Conservation (phyloP, 305 asterid species). For the Stenogyne calaminthoides region DNA sequence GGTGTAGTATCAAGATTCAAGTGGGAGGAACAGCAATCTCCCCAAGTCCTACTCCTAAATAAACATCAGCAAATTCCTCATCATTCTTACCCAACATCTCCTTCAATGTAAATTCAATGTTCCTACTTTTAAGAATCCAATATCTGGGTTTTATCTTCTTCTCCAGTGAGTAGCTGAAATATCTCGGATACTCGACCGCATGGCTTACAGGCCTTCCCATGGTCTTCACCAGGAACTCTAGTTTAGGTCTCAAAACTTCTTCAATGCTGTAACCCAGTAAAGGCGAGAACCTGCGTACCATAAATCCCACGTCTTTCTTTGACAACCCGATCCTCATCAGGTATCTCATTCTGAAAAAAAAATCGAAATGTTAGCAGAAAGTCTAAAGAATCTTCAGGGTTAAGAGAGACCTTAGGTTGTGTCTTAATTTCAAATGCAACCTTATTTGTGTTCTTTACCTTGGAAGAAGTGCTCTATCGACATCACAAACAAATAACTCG, state of each 20-base stretch:
- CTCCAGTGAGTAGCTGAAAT: constrained; percentile 92
- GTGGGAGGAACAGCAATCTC: constrained; percentile 48
- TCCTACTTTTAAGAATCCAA: constrained; percentile 64
- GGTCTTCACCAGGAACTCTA: constrained; percentile 62
- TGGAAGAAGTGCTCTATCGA: constrained; percentile 72
- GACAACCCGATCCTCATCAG: constrained; percentile 66
- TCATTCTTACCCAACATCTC: constrained; percentile 90
- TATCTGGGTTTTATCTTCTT: constrained; percentile 89
- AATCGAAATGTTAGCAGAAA: not conserved
- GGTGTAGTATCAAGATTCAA: constrained; percentile 13
- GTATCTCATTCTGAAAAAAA: constrained; percentile 55
- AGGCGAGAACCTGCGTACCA: constrained; percentile 83
- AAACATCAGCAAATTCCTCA: constrained; percentile 70
- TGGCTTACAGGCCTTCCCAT: constrained; percentile 69
- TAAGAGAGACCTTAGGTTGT: too few relatives aligned
- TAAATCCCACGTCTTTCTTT: constrained; percentile 60
- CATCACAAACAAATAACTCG: constrained; percentile 76
- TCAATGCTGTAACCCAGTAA: constrained; percentile 85
- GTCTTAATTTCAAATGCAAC: not conserved
- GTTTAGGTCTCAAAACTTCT: constrained; percentile 77
- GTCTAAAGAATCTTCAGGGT: too few relatives aligned
- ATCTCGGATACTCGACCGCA: constrained; percentile 84
- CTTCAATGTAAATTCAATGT: constrained; percentile 55
- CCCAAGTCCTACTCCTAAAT: constrained; percentile 43
- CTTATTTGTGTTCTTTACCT: constrained; percentile 46